Conservation (phyloP, 2,329 filamentous ascomycete genomes). For the Ceratocystis papillata region DNA sequence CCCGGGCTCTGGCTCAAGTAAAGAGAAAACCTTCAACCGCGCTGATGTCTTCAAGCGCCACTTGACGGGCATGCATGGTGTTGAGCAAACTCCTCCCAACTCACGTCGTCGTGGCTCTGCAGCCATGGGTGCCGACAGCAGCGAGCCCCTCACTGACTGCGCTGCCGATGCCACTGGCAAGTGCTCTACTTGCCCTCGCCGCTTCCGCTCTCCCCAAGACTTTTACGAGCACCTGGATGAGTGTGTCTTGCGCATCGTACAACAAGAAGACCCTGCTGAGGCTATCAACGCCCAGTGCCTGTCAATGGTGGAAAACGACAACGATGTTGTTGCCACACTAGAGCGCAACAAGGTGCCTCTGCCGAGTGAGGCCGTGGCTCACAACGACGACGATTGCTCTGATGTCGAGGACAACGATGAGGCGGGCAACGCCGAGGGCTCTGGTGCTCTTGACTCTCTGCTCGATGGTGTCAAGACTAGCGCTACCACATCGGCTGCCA, state of each 20-base stretch:
- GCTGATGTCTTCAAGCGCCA: slow-evolving; percentile 95
- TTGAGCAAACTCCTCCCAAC: slow-evolving; percentile 87
- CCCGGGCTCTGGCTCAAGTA: slow-evolving; percentile 73
- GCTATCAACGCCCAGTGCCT: slow-evolving; percentile 57
- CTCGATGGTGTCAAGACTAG: slow-evolving; percentile 44
- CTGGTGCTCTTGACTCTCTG: slow-evolving; percentile 29
- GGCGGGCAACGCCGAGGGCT: slow-evolving; percentile 32
- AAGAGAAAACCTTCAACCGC: slow-evolving; percentile 91
- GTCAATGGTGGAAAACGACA: slow-evolving; percentile 54
- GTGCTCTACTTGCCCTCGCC: slow-evolving; percentile 86
- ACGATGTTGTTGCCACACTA: slow-evolving; percentile 50
- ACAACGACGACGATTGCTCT: slow-evolving; percentile 39
- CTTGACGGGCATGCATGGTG: slow-evolving; percentile 77
- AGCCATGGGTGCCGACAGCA: slow-evolving; percentile 27
- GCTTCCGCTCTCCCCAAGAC: slow-evolving; percentile 86
- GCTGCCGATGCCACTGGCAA: slow-evolving; percentile 76
- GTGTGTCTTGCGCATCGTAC: slow-evolving; percentile 60
- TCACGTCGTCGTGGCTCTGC: slow-evolving; percentile 59
- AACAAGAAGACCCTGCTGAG: slow-evolving; percentile 59
- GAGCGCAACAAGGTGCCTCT: slow-evolving; percentile 51
- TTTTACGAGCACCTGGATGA: slow-evolving; percentile 95
- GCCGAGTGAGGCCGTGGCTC: slow-evolving; percentile 40
- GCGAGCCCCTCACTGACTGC: slow-evolving; percentile 59
- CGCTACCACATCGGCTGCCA: slow-evolving; percentile 37
- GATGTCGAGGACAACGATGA: slow-evolving; percentile 48